These are phyloP conservation scores for Triadica sebifera DNA, from an alignment of 345 rosid species.

Conservation along the genomic window DNA sequence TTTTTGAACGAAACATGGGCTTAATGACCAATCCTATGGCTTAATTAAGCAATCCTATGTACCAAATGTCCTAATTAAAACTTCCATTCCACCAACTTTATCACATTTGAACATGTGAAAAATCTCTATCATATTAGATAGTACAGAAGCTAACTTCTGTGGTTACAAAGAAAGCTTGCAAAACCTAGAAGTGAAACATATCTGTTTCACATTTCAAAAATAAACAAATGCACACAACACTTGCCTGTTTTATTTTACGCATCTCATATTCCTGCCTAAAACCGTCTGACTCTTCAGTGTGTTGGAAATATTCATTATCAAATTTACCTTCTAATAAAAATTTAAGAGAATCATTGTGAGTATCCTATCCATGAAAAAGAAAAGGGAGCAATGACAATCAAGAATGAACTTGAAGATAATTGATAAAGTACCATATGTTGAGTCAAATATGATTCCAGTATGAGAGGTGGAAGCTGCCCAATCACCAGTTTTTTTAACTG, in stretches of 20 bases:
- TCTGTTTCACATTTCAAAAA: neutral
- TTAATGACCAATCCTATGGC: too few relatives aligned
- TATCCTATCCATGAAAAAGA: neutral
- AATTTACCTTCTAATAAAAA: constrained; percentile 24
- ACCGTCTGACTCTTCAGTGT: constrained; percentile 14
- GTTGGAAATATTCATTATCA: constrained; percentile 25
- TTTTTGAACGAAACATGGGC: too few relatives aligned
- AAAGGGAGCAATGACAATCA: neutral
- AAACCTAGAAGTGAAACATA: neutral
- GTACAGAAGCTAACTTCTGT: neutral
- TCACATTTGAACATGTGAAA: neutral
- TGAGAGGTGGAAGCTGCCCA: constrained; percentile 25
- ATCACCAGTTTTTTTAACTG: constrained; percentile 14
- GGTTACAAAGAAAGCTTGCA: neutral
- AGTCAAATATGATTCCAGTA: constrained; percentile 26
- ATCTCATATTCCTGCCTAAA: constrained; percentile 35
- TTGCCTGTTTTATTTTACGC: constrained; percentile 32
- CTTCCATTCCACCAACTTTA: neutral
- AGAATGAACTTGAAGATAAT: neutral
- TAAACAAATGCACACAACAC: neutral
- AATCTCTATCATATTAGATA: neutral
- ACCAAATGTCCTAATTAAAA: neutral
- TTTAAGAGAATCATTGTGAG: neutral
- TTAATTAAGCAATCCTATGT: too few relatives aligned
- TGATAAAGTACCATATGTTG: constrained; percentile 18